These are phyloP conservation scores for Triticum monococcum DNA, from an alignment of 176 grass and related monocot genomes.

Conservation along the genomic window DNA sequence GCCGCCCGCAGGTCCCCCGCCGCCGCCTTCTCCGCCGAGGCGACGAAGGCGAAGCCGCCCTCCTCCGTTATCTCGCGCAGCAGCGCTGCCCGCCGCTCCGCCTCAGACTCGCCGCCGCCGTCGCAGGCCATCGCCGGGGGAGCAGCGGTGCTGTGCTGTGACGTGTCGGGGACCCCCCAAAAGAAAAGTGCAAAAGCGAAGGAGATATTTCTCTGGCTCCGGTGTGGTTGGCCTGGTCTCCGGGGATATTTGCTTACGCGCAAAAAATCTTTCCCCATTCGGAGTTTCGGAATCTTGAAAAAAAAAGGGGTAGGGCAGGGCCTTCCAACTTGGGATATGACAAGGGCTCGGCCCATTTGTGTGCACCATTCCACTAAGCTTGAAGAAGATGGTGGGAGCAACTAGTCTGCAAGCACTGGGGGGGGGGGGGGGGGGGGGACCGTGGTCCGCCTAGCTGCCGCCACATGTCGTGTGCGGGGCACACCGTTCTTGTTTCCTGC, in stretches of 20 bases:
- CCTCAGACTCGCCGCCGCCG: slow-evolving; percentile 24
- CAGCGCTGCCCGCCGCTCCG: slow-evolving; percentile 41
- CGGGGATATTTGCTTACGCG: not conserved
- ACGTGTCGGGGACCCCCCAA: not conserved
- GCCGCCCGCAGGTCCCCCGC: slow-evolving; percentile 70
- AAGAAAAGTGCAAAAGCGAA: slow-evolving; percentile 31
- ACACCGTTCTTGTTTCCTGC: too few species aligned
- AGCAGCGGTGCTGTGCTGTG: not conserved
- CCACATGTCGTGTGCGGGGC: too few species aligned
- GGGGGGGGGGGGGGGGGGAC: too few species aligned
- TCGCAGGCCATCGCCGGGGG: slow-evolving; percentile 22
- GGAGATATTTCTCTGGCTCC: slow-evolving; percentile 44
- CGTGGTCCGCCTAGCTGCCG: too few species aligned
- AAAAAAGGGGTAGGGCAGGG: not conserved
- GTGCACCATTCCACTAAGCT: too few species aligned
- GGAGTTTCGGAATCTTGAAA: too few species aligned
- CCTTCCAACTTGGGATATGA: not conserved
- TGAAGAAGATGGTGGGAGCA: too few species aligned
- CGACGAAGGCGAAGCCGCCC: slow-evolving; percentile 85
- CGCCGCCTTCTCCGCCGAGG: slow-evolving; percentile 70
- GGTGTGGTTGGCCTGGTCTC: not conserved
- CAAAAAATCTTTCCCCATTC: too few species aligned
- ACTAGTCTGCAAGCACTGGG: too few species aligned
- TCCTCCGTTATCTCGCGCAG: slow-evolving; percentile 63
- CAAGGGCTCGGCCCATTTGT: too few species aligned